Base-by-base conservation (phyloP, 2,329 filamentous ascomycete species). In the Cladosporium sp. region DNA sequence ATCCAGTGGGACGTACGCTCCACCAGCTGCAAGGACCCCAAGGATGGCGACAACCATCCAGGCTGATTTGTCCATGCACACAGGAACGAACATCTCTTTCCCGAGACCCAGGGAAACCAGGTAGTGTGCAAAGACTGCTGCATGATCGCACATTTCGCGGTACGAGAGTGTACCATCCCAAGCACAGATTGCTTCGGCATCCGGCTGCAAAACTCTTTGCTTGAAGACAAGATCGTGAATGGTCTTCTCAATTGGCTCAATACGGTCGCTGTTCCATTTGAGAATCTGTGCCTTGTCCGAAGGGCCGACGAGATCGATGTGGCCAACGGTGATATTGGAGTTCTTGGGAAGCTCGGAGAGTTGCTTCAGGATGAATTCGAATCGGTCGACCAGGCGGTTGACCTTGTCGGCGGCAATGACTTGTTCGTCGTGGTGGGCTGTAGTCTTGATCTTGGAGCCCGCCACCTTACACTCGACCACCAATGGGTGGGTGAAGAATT, bases 101-200 rank as follows among this genome's bases (percentile, higher is more conserved):
- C 40, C 23, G 1, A 65, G 53, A 28, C 62, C 62, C 21, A 59
- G 21, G n/a, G 53, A 59, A 11, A 59, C 35, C 2, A 65, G 55
- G 55, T 59, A 59, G 44, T 58, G 53, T 10, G 62, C 62, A 29
- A 65, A 59, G 40, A 50, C 56, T 11, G 62, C 62, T 18, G 62
- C 62, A 26, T 58, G 53, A 21, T 59, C 44, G 23, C 56, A 58
- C 52, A 67, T 49, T 40, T 66, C 64, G 18, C 46, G 33, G 44
- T 67, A 67, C 6, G 66, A 64, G 28, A 67, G 56, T 10, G 50
- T 44, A 4, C 67, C 67, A 52, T 68, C 67, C 62, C 66, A 65
- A n/a, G 67, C 58, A 33, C 53, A 64, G 21, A 70, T 61, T 10
- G 67, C 7, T 93, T 77, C 1, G 83, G 79, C 68, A 96, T 94